These are phyloP conservation scores for Malassezia vespertilionis DNA, from an alignment of 1,284 basidiomycete species.

Conservation along the genomic window DNA sequence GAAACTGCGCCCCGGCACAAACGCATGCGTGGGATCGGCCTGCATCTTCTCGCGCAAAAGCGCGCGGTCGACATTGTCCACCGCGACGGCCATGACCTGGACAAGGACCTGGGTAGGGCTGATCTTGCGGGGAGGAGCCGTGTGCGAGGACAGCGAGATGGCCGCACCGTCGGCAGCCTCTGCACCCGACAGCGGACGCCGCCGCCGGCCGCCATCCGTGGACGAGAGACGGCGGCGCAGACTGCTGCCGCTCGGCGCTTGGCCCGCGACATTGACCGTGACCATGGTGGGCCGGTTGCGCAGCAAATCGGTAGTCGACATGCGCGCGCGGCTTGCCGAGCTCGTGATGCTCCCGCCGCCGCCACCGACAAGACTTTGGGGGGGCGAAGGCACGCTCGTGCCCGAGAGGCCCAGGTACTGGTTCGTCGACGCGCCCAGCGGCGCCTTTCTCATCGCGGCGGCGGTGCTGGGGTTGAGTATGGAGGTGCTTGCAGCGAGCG, in stretches of 20 bases:
- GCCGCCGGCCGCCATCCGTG: not conserved
- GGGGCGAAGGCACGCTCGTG: conserved; percentile 3
- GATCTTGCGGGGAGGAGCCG: conserved; percentile 46
- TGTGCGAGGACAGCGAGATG: conserved; percentile 37
- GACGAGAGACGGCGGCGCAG: conserved; percentile 15
- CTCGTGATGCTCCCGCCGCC: conserved; percentile 14
- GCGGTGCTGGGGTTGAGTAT: conserved; percentile 27
- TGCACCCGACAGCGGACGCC: not conserved
- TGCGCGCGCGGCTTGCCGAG: conserved; percentile 8
- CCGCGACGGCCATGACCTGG: conserved; percentile 48
- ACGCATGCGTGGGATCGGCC: conserved; percentile 43
- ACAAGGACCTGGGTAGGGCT: conserved; percentile 47
- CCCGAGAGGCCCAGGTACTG: conserved; percentile 26
- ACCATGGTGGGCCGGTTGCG: conserved; percentile 40
- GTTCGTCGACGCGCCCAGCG: conserved; percentile 37
- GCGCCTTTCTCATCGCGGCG: conserved; percentile 30
- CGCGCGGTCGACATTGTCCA: conserved; percentile 47
- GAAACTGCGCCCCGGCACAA: conserved; percentile 49
- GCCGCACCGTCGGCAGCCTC: conserved; percentile 19
- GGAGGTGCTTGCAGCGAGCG: conserved; percentile 23
- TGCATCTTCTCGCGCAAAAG: conserved; percentile 43
- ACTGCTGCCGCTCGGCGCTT: conserved; percentile 19
- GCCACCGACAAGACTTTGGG: too few relatives aligned
- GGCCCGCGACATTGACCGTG: conserved; percentile 35
- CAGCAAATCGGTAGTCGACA: conserved; percentile 30